phyloP scores from a whole-genome alignment of 352 stramenopile genomes.

The Phytophthora pseudosyringae region DNA sequence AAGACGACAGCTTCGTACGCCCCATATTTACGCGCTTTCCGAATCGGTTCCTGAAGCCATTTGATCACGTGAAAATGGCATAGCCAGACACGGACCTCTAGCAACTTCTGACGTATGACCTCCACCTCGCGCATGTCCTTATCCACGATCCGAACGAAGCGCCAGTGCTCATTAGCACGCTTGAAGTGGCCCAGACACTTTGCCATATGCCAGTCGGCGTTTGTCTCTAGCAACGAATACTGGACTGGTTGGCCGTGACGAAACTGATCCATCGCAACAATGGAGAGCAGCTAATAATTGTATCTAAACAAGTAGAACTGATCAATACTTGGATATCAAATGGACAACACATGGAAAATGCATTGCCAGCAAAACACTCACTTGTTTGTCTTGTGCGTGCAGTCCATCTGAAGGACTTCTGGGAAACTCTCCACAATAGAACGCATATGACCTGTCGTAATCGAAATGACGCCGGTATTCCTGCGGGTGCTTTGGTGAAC shows the following conservation, averaged over 20 bases:
- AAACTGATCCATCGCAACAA: constrained; percentile 19
- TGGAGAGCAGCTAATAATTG: constrained; percentile 14
- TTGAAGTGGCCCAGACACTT: constrained; percentile 17
- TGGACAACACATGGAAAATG: constrained; percentile 6
- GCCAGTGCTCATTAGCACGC: constrained; percentile 15
- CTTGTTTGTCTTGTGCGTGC: constrained; percentile 11
- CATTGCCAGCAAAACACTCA: not conserved
- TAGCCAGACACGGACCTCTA: not conserved
- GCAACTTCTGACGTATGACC: not conserved
- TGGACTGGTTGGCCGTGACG: constrained; percentile 5
- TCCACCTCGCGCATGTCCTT: constrained; percentile 15
- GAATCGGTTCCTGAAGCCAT: constrained; percentile 12
- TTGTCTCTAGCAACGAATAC: constrained; percentile 13
- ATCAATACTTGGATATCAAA: constrained; percentile 4
- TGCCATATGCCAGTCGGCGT: constrained; percentile 7
- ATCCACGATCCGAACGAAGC: constrained; percentile 11
- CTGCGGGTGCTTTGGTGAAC: constrained; percentile 5
- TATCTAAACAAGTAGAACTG: constrained; percentile 4
- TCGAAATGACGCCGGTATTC: constrained; percentile 5
- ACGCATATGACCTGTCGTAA: not conserved
- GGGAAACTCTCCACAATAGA: constrained; percentile 5
- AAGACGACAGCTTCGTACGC: constrained; percentile 6
- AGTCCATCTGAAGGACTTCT: constrained; percentile 8
- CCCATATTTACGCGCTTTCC: not conserved
- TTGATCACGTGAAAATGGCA: constrained; percentile 24